Percentiles rank a stretch among this genome's conserved stretches.
phyloP scores from a whole-genome alignment of 768 basidiomycete species.

The Boletus rufocinnamomeus region DNA sequence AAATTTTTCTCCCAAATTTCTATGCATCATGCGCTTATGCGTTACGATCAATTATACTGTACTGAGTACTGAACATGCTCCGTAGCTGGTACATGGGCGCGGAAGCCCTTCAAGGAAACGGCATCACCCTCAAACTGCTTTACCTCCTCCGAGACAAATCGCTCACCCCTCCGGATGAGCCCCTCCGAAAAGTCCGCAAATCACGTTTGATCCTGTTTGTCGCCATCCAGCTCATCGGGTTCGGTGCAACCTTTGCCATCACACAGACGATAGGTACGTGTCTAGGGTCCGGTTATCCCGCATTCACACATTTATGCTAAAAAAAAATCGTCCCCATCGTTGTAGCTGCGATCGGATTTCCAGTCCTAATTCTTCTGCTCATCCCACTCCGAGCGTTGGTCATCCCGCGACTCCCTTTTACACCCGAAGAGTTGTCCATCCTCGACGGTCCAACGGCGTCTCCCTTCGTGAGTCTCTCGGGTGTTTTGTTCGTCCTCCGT shows the following conservation, averaged over 20 bases:
- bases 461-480: constrained; percentile 65
- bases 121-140: constrained; percentile 78
- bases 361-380: constrained; percentile 82
- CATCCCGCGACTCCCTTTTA: constrained; percentile 78
- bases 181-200: constrained; percentile 72
- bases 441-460: constrained; percentile 92
- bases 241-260: constrained; percentile 86
- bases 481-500: background rate
- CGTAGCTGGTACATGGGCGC: constrained; percentile 89
- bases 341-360: constrained; percentile 86
- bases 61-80: background rate
- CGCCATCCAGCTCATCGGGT: constrained; percentile 74
- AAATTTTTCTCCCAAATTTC: background rate
- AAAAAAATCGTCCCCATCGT: no score
- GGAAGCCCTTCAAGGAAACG: constrained; percentile 77
- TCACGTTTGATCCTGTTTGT: constrained; percentile 74
- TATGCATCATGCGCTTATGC: background rate
- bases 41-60: background rate
- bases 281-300: background rate
- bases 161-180: constrained; percentile 65
- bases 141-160: constrained; percentile 75
- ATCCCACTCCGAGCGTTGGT: constrained; percentile 72
- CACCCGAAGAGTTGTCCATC: constrained; percentile 72
- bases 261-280: constrained; percentile 82
- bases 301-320: background rate